Evolutionary conservation across 805 yeast species (phyloP).

Genomic region (Metschnikowia henanensis): DNA sequence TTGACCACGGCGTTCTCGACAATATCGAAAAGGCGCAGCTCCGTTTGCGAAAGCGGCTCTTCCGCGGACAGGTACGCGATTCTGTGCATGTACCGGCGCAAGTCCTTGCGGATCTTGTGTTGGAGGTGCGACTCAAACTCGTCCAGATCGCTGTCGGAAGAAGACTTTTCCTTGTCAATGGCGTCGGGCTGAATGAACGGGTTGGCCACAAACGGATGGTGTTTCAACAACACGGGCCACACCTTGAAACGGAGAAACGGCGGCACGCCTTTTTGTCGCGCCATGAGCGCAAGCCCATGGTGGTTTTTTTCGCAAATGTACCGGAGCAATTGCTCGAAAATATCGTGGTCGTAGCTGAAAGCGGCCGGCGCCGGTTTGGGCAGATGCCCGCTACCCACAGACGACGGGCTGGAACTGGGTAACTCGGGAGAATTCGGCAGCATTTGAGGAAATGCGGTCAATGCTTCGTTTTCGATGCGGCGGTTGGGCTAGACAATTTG

Average conservation of each 20-base stretch:
- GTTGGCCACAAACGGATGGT: conserved; percentile 80
- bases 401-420: conserved; percentile 9
- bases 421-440: conserved; percentile 3
- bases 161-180: conserved; percentile 18
- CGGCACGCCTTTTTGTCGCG: conserved; percentile 84
- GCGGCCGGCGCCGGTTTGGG: conserved; percentile 10
- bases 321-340: conserved; percentile 54
- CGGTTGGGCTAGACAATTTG: background rate
- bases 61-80: conserved; percentile 30
- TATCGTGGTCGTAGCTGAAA: conserved; percentile 42
- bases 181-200: conserved; percentile 70
- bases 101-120: conserved; percentile 51
- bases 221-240: conserved; percentile 81
- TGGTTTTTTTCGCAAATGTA: conserved; percentile 62
- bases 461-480: background rate
- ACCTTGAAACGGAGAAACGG: conserved; percentile 73
- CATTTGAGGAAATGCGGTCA: background rate
- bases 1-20: conserved; percentile 60
- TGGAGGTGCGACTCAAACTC: conserved; percentile 24
- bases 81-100: conserved; percentile 58
- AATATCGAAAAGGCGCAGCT: conserved; percentile 51
- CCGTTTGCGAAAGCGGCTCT: conserved; percentile 39
- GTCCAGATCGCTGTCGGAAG: conserved; percentile 12
- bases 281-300: conserved; percentile 73
- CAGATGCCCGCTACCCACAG: conserved; percentile 4